These are phyloP conservation scores for Serendipita indica DNA, from an alignment of 768 basidiomycete species.

Conservation along the genomic window DNA sequence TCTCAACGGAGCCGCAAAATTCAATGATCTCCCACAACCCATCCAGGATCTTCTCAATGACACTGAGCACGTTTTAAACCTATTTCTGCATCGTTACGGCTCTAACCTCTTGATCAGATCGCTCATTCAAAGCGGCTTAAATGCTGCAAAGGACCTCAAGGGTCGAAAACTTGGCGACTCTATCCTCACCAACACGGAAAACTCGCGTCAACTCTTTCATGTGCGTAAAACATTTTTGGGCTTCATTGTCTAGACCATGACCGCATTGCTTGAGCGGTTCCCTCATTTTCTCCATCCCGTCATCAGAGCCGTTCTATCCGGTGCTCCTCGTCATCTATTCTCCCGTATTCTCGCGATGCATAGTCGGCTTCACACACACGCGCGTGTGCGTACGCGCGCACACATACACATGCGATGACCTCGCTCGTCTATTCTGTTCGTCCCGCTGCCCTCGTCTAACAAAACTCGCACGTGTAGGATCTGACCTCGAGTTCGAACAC, in stretches of 20 bases:
- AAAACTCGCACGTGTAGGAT: conserved; percentile 31
- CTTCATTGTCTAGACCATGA: neutral
- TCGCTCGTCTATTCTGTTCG: too few species aligned
- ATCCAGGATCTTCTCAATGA: conserved; percentile 6
- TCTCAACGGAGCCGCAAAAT: conserved; percentile 3
- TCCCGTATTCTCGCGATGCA: neutral
- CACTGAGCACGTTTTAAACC: neutral
- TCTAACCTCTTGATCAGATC: neutral
- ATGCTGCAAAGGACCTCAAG: conserved; percentile 3
- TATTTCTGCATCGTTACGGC: neutral
- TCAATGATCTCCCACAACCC: neutral
- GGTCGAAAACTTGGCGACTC: neutral
- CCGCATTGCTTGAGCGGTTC: neutral
- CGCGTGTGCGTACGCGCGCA: too few species aligned
- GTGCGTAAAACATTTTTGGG: neutral
- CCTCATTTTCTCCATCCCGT: neutral
- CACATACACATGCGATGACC: too few species aligned
- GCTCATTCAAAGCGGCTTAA: conserved; percentile 7
- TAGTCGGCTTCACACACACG: too few species aligned
- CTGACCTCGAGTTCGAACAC: conserved; percentile 44
- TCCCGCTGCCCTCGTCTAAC: neutral
- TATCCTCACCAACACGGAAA: neutral
- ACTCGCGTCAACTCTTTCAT: conserved; percentile 2
- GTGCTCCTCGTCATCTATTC: neutral
- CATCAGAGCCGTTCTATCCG: neutral